These are phyloP conservation scores for Exophiala calicioides DNA, from an alignment of 2,329 filamentous ascomycete genomes.

Conservation along the genomic window DNA sequence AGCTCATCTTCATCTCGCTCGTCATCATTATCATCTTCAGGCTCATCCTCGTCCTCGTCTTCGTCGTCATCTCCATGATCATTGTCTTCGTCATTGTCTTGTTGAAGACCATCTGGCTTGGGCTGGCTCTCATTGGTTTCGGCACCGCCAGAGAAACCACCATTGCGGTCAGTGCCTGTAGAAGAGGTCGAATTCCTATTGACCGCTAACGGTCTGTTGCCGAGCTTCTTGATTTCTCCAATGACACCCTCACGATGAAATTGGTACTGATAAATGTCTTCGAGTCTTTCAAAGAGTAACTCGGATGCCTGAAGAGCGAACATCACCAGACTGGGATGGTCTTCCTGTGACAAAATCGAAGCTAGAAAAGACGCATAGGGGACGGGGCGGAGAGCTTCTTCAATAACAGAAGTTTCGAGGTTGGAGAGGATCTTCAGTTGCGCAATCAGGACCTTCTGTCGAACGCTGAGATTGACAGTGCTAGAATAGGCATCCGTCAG, in stretches of 20 bases:
- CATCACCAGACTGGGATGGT: conserved; percentile 83
- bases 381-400: conserved; percentile 81
- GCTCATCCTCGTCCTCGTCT: conserved; percentile 54
- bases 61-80: conserved; percentile 51
- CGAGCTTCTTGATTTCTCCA: conserved; percentile 81
- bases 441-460: conserved; percentile 92
- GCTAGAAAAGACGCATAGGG: conserved; percentile 95
- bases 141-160: not conserved
- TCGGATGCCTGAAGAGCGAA: conserved; percentile 87
- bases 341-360: conserved; percentile 91
- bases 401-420: conserved; percentile 78
- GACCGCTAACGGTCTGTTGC: conserved; percentile 44
- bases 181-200: conserved; percentile 25
- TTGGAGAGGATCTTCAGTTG: conserved; percentile 98
- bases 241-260: conserved; percentile 97
- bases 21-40: conserved; percentile 46
- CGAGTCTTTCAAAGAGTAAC: conserved; percentile 78
- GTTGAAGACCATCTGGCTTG: conserved; percentile 11
- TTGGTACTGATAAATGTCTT: conserved; percentile 88
- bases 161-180: conserved; percentile 35
- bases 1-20: conserved; percentile 53
- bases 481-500: conserved; percentile 96
- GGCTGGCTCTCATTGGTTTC: not conserved
- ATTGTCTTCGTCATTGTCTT: conserved; percentile 37
- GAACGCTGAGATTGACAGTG: conserved; percentile 90